These are phyloP conservation scores for Gillenia trifoliata DNA, from an alignment of 306 rosid species.

Conservation along the genomic window DNA sequence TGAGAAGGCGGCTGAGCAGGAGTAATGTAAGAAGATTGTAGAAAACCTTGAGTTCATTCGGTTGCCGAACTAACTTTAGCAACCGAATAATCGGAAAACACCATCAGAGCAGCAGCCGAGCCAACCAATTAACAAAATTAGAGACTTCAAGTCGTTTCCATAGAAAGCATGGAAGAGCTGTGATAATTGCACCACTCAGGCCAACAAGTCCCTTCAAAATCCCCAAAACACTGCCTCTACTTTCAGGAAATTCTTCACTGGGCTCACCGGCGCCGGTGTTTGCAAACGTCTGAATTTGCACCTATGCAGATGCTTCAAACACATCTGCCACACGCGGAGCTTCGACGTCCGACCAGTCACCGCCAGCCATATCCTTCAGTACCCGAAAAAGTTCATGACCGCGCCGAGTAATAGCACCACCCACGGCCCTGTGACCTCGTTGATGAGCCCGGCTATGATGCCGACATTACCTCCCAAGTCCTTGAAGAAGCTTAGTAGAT, in stretches of 20 bases:
- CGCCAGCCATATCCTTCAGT: constrained; percentile 77
- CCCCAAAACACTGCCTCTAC: constrained; percentile 66
- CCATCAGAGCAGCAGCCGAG: constrained; percentile 45
- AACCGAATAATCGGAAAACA: constrained; percentile 38
- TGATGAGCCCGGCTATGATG: constrained; percentile 50
- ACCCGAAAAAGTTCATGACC: constrained; percentile 62
- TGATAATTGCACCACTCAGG: constrained; percentile 60
- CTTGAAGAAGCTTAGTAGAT: constrained; percentile 73
- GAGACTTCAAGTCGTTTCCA: constrained; percentile 36
- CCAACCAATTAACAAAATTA: constrained; percentile 55
- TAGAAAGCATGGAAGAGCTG: constrained; percentile 48
- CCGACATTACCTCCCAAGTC: constrained; percentile 68
- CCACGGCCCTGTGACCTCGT: constrained; percentile 62
- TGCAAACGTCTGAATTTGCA: constrained; percentile 64
- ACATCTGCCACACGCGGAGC: constrained; percentile 70
- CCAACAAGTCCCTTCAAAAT: constrained; percentile 63
- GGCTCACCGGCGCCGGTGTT: constrained; percentile 61
- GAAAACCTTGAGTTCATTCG: constrained; percentile 44
- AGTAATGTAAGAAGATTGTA: constrained; percentile 52
- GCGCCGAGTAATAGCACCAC: constrained; percentile 52
- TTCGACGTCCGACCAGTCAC: constrained; percentile 35
- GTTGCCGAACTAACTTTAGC: constrained; percentile 16
- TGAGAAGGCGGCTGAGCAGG: constrained; percentile 56
- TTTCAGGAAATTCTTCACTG: constrained; percentile 62
- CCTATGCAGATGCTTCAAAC: constrained; percentile 67